A percentile compares a stretch with the other conserved stretches of the same genome.
These are phyloP conservation scores for Sporisorium exsertum DNA, from an alignment of 1,284 basidiomycete genomes.

Conservation along the genomic window DNA sequence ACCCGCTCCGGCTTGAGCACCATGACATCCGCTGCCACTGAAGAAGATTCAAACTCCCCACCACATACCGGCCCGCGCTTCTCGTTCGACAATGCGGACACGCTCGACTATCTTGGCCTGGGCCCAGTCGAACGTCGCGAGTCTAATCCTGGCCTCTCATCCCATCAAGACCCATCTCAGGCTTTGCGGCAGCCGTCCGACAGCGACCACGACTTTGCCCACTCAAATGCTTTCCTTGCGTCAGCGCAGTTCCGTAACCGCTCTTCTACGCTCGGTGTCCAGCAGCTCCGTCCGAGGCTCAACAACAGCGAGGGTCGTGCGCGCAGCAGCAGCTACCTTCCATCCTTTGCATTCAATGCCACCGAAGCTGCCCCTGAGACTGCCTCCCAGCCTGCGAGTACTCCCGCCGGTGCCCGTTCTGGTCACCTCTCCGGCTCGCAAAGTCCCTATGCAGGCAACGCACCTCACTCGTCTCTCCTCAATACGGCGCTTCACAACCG, in stretches of 20 bases:
- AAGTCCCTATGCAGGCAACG: slow-evolving; percentile 22
- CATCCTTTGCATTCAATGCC: slow-evolving; percentile 28
- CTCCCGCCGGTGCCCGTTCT: slow-evolving; percentile 11
- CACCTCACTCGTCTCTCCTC: slow-evolving; percentile 43
- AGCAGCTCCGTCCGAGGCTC: slow-evolving; percentile 36
- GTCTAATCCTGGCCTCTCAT: neutral
- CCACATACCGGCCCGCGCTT: slow-evolving; percentile 17
- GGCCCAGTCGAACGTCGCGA: slow-evolving; percentile 10
- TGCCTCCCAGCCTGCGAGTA: slow-evolving; percentile 12
- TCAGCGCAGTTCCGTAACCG: slow-evolving; percentile 34
- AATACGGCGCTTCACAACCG: slow-evolving; percentile 44
- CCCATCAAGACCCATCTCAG: neutral
- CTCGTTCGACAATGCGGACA: slow-evolving; percentile 43
- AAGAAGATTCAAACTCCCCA: slow-evolving; percentile 15
- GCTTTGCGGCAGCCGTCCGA: slow-evolving; percentile 1
- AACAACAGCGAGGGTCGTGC: slow-evolving; percentile 35
- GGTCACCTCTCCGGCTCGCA: slow-evolving; percentile 31
- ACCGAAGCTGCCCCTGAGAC: slow-evolving; percentile 5
- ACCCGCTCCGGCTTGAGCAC: slow-evolving; percentile 49
- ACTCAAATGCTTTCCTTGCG: slow-evolving; percentile 21
- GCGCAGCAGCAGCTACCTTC: slow-evolving; percentile 49
- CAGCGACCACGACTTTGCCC: slow-evolving; percentile 11
- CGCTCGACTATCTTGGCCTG: slow-evolving; percentile 62
- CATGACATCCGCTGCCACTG: slow-evolving; percentile 31
- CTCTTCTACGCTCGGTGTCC: slow-evolving; percentile 36